Evolutionary conservation across 306 rosid species (phyloP), one percentile per base, ranked within the genome.

Genomic region (Vigna unguiculata): DNA sequence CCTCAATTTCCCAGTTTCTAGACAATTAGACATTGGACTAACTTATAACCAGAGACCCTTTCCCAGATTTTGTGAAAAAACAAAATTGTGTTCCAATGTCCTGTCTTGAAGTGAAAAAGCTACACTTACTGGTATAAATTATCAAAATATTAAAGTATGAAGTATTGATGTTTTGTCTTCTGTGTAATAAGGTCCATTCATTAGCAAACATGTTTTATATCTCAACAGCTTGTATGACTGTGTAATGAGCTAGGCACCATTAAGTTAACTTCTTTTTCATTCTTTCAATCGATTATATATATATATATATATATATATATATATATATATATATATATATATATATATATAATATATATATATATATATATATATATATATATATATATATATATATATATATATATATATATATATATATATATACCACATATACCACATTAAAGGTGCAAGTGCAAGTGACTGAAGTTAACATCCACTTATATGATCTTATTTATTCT

Each of bases 401-500:
- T n/a, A n/a, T n/a, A n/a, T n/a, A n/a, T n/a, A n/a, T n/a, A n/a
- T n/a, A n/a, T n/a, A n/a, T n/a, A n/a, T n/a, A n/a, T n/a, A n/a
- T n/a, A n/a, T n/a, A n/a, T n/a, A n/a, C n/a, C n/a, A n/a, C n/a
- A n/a, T n/a, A 24, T 2, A 28, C 45, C 24, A 21, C 45, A 60
- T 60, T 7, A 34, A 59, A 49, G 14, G 63, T 47, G 76, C 70
- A 68, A 65, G 40, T 22, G n/a, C n/a, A n/a, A n/a, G n/a, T n/a
- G 34, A 28, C 32, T 19, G 77, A 82, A 71, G 84, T 83, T 46
- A 86, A 85, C 58, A 43, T 78, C 36, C 40, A 80, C 38, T 69
- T 61, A 78, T 24, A 80, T 60, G 64, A 81, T 80, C 20, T 86
- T 89, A 86, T 86, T 91, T 78, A 80, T 84, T 83, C 85, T 81